Evolutionary conservation across 2,329 filamentous ascomycete species (phyloP).

Genomic region (Lasiodiplodia sp.): DNA sequence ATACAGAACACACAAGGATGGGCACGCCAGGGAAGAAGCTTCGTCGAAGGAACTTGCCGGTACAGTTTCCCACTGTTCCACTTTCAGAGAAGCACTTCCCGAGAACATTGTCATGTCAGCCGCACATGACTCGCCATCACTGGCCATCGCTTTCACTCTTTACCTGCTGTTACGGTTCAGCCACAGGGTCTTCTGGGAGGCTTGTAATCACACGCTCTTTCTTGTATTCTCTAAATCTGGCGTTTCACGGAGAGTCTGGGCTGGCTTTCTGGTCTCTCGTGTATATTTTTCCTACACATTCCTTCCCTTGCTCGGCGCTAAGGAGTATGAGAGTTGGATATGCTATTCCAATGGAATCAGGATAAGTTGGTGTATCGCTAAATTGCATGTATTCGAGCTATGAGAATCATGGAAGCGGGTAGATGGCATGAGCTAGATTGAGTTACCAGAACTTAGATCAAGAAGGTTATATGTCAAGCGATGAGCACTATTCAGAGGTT

Average conservation of each 20-base stretch:
- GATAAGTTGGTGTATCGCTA: not conserved
- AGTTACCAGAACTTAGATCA: not conserved
- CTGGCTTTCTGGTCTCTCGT: not conserved
- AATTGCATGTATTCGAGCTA: not conserved
- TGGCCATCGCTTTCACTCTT: not conserved
- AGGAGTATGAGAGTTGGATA: not conserved
- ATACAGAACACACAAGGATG: not conserved
- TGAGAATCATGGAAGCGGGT: not conserved
- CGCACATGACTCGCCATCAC: too few relatives aligned
- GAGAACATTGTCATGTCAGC: not conserved
- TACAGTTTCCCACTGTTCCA: not conserved
- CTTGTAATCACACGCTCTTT: not conserved
- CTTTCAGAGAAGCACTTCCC: not conserved
- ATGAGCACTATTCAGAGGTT: too few relatives aligned
- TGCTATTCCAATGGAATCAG: not conserved
- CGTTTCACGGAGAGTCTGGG: not conserved
- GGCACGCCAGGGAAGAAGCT: not conserved
- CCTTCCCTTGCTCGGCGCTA: not conserved
- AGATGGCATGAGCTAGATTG: not conserved
- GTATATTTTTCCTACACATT: not conserved
- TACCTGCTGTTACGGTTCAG: not conserved
- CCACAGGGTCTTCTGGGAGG: not conserved
- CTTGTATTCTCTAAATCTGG: not conserved
- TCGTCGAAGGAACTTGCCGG: not conserved
- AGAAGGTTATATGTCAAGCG: too few relatives aligned